Evolutionary conservation across 306 rosid species (phyloP).

Genomic region (Abrus precatorius): DNA sequence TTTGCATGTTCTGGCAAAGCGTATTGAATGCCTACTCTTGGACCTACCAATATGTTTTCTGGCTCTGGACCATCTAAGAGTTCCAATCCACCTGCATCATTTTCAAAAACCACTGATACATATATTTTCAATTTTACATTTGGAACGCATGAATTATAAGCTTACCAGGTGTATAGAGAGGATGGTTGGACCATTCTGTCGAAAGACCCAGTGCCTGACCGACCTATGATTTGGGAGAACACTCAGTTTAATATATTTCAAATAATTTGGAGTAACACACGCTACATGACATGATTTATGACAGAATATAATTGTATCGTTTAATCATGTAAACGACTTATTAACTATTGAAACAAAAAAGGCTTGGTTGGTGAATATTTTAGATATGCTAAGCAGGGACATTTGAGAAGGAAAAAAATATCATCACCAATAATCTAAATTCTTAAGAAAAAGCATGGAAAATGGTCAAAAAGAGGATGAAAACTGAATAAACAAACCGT

Average conservation of each 20-base stretch:
- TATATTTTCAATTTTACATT: conserved; percentile 26
- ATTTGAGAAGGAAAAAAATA: background rate
- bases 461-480: background rate
- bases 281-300: too few relatives aligned
- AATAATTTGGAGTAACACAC: background rate
- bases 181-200: conserved; percentile 92
- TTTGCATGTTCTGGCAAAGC: conserved; percentile 83
- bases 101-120: conserved; percentile 16
- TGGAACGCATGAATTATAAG: background rate
- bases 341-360: too few relatives aligned
- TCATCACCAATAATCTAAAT: background rate
- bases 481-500: conserved; percentile 24
- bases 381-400: conserved; percentile 32
- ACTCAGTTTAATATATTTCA: conserved; percentile 3
- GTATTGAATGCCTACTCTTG: conserved; percentile 86
- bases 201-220: conserved; percentile 96
- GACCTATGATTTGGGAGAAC: conserved; percentile 57
- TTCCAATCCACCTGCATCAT: conserved; percentile 79
- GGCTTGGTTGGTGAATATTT: background rate
- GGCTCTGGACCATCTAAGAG: conserved; percentile 88
- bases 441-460: conserved; percentile 12
- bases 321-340: too few relatives aligned
- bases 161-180: conserved; percentile 82
- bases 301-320: too few relatives aligned
- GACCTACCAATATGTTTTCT: conserved; percentile 77